Evolutionary conservation across 1,284 basidiomycete species (phyloP).

Genomic region (Tausonia pullulans): DNA sequence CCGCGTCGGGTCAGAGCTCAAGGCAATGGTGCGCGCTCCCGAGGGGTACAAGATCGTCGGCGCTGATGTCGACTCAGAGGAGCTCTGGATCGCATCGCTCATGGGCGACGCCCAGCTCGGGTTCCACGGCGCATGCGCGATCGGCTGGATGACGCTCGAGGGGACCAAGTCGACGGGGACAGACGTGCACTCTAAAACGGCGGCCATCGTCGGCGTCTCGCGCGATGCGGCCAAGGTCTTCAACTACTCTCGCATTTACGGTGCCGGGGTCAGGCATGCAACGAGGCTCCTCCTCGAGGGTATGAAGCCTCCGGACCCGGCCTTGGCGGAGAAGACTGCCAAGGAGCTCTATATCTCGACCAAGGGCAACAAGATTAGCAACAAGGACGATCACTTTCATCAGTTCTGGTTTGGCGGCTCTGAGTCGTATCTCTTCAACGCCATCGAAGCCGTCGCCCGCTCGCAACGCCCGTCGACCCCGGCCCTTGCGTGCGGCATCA

Average conservation of each 20-base stretch:
- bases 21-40: conserved; percentile 92
- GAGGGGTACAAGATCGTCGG: conserved; percentile 90
- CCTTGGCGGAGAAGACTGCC: conserved; percentile 69
- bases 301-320: conserved; percentile 48
- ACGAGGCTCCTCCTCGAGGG: conserved; percentile 59
- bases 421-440: conserved; percentile 98
- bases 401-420: conserved; percentile 97
- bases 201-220: conserved; percentile 81
- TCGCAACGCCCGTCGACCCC: conserved; percentile 82
- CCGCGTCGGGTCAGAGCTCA: conserved; percentile 92
- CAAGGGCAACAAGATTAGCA: conserved; percentile 69
- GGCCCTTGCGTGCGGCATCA: conserved; percentile 87
- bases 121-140: conserved; percentile 87
- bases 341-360: conserved; percentile 83
- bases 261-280: conserved; percentile 91
- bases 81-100: conserved; percentile 97
- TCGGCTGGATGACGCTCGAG: conserved; percentile 99
- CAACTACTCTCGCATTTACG: conserved; percentile 98
- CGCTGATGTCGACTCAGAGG: conserved; percentile 97
- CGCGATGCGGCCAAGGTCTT: conserved; percentile 97
- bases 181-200: conserved; percentile 95
- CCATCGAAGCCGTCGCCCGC: conserved; percentile 87
- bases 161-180: conserved; percentile 95
- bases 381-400: conserved; percentile 31
- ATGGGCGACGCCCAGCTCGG: conserved; percentile 99